Evolutionary conservation across 2,329 filamentous ascomycete species (phyloP).

Genomic region (Fusarium praegraminearum): DNA sequence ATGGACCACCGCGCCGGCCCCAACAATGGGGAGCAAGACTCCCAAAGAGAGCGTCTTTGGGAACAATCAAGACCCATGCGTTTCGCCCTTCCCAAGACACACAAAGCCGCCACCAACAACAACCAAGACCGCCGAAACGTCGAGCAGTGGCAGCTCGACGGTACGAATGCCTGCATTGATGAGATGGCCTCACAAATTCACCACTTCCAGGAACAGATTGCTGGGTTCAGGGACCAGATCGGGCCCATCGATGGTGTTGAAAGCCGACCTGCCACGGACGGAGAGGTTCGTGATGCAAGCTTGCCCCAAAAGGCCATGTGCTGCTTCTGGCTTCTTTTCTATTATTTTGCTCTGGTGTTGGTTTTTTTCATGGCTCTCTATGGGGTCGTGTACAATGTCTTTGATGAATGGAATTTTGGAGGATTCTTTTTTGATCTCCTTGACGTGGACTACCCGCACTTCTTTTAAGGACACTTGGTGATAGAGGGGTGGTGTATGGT

Average conservation of each 20-base stretch:
- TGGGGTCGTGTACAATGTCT: background rate
- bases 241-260: background rate
- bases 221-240: background rate
- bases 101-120: background rate
- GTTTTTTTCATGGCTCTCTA: background rate
- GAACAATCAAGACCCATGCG: background rate
- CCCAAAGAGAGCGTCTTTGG: background rate
- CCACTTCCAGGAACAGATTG: background rate
- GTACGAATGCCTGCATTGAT: background rate
- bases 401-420: background rate
- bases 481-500: no score
- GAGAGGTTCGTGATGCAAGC: background rate
- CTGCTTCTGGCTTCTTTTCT: background rate
- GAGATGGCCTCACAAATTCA: background rate
- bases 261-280: no score
- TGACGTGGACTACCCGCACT: background rate
- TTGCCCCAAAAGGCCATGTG: background rate
- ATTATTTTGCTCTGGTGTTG: background rate
- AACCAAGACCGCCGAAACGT: background rate
- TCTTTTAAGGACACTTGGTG: background rate
- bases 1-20: background rate
- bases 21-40: background rate
- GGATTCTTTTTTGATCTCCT: background rate
- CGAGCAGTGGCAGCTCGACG: constrained; percentile 15
- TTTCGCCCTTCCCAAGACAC: background rate